A percentile compares a stretch with the other conserved stretches of the same genome.
These are phyloP conservation scores for Breynia disticha DNA, from an alignment of 441 rosid genomes.

Conservation along the genomic window DNA sequence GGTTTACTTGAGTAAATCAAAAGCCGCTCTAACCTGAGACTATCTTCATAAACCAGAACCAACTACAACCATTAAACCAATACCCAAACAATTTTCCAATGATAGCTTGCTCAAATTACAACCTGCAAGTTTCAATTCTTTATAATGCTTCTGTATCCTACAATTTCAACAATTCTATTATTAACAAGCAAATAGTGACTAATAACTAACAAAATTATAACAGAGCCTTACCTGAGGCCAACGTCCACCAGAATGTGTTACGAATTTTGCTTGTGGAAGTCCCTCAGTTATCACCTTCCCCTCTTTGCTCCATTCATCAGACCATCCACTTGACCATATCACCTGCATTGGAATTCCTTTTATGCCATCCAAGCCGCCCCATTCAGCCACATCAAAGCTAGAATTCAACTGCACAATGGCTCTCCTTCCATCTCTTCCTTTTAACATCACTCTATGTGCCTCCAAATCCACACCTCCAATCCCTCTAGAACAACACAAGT, in stretches of 20 bases:
- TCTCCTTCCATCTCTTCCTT: constrained; percentile 57
- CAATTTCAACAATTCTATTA: too few species aligned
- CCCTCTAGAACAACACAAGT: constrained; percentile 49
- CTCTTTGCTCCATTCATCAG: constrained; percentile 61
- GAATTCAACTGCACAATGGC: constrained; percentile 59
- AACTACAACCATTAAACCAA: too few species aligned
- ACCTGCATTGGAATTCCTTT: constrained; percentile 60
- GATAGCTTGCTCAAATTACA: too few species aligned
- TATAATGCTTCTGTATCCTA: too few species aligned
- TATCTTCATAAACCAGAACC: too few species aligned
- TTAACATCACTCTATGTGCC: constrained; percentile 63
- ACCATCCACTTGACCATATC: constrained; percentile 68
- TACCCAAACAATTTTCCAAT: too few species aligned
- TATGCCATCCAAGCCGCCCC: constrained; percentile 55
- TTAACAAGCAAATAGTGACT: background rate
- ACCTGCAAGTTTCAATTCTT: too few species aligned
- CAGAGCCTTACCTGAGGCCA: constrained; percentile 82
- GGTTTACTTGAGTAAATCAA: too few species aligned
- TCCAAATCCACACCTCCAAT: constrained; percentile 38
- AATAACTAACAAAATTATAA: background rate
- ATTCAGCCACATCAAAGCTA: constrained; percentile 65
- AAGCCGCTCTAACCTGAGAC: too few species aligned
- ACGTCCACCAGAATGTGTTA: constrained; percentile 61
- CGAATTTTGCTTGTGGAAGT: constrained; percentile 62
- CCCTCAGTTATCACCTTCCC: constrained; percentile 49